Evolutionary conservation across 164 flowering plant species (phyloP).

Genomic region (Pachysandra terminalis): DNA sequence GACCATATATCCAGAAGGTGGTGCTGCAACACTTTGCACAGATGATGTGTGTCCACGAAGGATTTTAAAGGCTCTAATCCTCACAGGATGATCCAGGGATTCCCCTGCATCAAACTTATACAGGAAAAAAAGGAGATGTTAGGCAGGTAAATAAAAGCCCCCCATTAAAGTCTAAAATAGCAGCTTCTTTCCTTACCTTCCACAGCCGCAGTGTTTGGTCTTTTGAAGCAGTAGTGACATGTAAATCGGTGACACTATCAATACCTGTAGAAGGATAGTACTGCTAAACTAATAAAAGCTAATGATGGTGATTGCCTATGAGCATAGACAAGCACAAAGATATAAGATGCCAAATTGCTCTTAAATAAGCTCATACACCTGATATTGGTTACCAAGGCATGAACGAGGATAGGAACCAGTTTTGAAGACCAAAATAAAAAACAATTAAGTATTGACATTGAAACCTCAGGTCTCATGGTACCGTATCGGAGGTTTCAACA

Average conservation of each 20-base stretch:
- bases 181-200: slow-evolving; percentile 54
- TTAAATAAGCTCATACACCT: background rate
- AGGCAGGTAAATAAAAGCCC: background rate
- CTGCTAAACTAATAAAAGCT: background rate
- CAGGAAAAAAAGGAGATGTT: slow-evolving; percentile 6
- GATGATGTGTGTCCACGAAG: slow-evolving; percentile 70
- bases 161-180: background rate
- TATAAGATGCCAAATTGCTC: background rate
- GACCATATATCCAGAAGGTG: slow-evolving; percentile 76
- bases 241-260: slow-evolving; percentile 16
- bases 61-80: slow-evolving; percentile 54
- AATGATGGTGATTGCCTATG: background rate
- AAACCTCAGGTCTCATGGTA: too few species aligned
- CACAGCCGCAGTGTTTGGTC: slow-evolving; percentile 83
- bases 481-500: background rate
- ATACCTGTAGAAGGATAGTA: slow-evolving; percentile 10
- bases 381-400: background rate
- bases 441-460: background rate
- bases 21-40: slow-evolving; percentile 70
- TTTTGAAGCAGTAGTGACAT: slow-evolving; percentile 83
- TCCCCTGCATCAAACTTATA: slow-evolving; percentile 54
- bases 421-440: background rate
- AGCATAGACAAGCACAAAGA: background rate
- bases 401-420: background rate
- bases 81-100: slow-evolving; percentile 25